Base-by-base conservation (phyloP, 1,139 yeast species). In the Candida pseudocylindracea region DNA sequence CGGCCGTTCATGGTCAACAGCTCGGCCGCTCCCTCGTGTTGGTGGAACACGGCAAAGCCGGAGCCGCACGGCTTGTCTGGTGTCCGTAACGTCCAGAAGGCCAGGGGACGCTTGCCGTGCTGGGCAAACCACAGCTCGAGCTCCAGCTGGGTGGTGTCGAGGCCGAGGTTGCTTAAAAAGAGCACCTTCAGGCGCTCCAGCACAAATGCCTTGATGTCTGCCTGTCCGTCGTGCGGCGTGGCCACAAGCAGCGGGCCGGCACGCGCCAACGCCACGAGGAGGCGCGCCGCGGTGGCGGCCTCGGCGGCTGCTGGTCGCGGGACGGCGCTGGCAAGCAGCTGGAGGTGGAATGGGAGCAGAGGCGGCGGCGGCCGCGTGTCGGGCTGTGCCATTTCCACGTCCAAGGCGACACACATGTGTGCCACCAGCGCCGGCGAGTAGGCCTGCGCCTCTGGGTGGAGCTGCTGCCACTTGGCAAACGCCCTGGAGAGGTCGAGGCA, bases 71-170 rank as follows among this genome's bases (percentile, higher is more conserved):
- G 54, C 52, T 55, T 53, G 29, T 71, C 75, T 28, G 70, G 62
- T 11, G 63, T 59, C 44, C 74, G 73, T 35, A 83, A 58, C 1
- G 91, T 72, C 94, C 94, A 81, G 46, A 81, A 79, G 7, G 93
- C 91, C 33, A 79, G 63, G 1, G 94, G 93, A 32, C 88, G 62
- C 3, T 81, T 76, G 2, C 93, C 93, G 46, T 66, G 73, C 46
- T 78, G 92, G 4, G 83, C 70, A 46, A 81, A 81, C 94, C 95
- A 85, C 29, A 75, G 64, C 53, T 85, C 95, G 33, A 85, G 57
- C 49, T 85, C 95, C 29, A 83, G 66, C 50, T 83, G 95, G 1
- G 94, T 83, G 5, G 91, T 79, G 43, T 83, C 95, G 29, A 59
- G 58, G 2, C 94, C 85, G 40, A 85, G 55, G 48, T 80, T 81